phyloP scores from a whole-genome alignment of 1,139 yeast genomes.

The Yamadazyma atmosphaerica region DNA sequence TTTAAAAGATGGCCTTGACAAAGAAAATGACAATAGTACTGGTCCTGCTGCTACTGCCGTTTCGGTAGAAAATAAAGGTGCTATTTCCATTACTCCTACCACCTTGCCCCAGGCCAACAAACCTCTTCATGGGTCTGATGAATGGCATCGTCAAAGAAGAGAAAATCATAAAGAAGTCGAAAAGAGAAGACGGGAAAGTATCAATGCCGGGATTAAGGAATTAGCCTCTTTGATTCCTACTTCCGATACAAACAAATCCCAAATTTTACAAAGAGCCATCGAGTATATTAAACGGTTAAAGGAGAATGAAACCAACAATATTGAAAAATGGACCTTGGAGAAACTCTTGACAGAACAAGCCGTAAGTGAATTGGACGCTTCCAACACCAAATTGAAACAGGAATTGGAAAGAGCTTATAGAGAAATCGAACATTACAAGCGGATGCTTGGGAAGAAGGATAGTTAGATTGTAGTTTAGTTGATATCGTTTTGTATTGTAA shows the following conservation, averaged over 20 bases:
- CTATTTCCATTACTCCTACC: conserved; percentile 30
- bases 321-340: conserved; percentile 93
- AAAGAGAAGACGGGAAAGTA: conserved; percentile 90
- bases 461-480: background rate
- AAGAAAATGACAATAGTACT: background rate
- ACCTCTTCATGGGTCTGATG: conserved; percentile 70
- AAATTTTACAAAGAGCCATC: conserved; percentile 82
- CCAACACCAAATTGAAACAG: conserved; percentile 27
- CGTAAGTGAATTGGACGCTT: conserved; percentile 47
- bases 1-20: background rate
- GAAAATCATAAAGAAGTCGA: conserved; percentile 97
- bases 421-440: conserved; percentile 84
- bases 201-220: conserved; percentile 85
- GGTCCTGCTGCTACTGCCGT: conserved; percentile 9
- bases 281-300: conserved; percentile 87
- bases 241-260: conserved; percentile 88
- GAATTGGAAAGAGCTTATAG: conserved; percentile 80
- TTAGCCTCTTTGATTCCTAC: conserved; percentile 83
- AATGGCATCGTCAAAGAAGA: conserved; percentile 83
- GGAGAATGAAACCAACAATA: conserved; percentile 82
- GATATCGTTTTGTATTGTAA: background rate
- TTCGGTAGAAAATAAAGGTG: conserved; percentile 10
- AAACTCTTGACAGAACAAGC: conserved; percentile 91
- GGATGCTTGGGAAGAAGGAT: conserved; percentile 26
- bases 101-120: conserved; percentile 38